Conservation (phyloP, 176 grass and related monocot genomes). For the Eragrostis nindensis region DNA sequence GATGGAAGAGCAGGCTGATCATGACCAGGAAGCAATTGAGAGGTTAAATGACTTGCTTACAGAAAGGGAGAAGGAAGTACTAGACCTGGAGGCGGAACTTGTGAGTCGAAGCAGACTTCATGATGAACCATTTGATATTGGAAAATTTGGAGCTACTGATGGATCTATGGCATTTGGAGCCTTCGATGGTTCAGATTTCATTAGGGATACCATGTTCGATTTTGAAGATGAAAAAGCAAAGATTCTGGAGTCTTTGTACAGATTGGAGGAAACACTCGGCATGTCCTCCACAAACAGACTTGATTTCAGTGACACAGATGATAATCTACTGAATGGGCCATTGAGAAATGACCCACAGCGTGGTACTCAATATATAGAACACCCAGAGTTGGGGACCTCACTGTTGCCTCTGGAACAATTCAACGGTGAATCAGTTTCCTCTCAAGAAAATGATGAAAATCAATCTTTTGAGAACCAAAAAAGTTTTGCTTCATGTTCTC, state of each 20-base stretch:
- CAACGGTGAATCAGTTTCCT: slow-evolving; percentile 34
- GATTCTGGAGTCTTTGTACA: slow-evolving; percentile 65
- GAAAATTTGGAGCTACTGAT: slow-evolving; percentile 29
- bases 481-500: slow-evolving; percentile 26
- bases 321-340: slow-evolving; percentile 17
- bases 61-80: slow-evolving; percentile 90
- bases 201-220: slow-evolving; percentile 54
- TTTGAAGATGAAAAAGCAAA: slow-evolving; percentile 73
- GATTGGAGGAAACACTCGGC: slow-evolving; percentile 64
- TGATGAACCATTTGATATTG: slow-evolving; percentile 40
- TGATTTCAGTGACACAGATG: slow-evolving; percentile 30
- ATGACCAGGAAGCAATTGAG: slow-evolving; percentile 85
- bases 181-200: slow-evolving; percentile 40
- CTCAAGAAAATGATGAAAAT: slow-evolving; percentile 28
- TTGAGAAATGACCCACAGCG: neutral
- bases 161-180: slow-evolving; percentile 29
- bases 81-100: slow-evolving; percentile 81
- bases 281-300: slow-evolving; percentile 40
- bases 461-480: slow-evolving; percentile 26
- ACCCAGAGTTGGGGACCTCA: slow-evolving; percentile 16
- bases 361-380: slow-evolving; percentile 6
- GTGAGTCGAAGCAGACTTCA: slow-evolving; percentile 35
- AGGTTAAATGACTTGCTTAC: slow-evolving; percentile 84
- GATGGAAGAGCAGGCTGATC: slow-evolving; percentile 97
- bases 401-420: slow-evolving; percentile 2